phyloP scores from a whole-genome alignment of 805 yeast genomes.

The Pichia cabralensis region DNA sequence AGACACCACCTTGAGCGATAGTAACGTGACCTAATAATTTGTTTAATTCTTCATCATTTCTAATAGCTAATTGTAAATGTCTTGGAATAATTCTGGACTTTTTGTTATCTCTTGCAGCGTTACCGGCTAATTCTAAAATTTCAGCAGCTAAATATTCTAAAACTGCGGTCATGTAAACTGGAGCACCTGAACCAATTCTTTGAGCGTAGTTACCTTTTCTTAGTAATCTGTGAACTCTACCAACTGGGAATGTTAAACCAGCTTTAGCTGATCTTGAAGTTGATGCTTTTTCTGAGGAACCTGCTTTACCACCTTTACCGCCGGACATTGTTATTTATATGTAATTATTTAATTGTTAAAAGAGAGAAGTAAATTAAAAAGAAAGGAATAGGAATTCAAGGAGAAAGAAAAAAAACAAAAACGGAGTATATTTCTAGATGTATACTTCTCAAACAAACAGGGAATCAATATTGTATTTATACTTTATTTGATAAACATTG shows the following conservation, averaged over 20 bases:
- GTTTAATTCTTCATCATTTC: constrained; percentile 98
- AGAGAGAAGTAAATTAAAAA: background rate
- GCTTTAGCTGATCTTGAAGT: constrained; percentile 98
- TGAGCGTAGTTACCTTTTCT: constrained; percentile 98
- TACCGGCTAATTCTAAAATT: constrained; percentile 96
- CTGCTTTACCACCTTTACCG: constrained; percentile 90
- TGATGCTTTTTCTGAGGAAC: constrained; percentile 88
- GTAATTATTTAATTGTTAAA: constrained; percentile 1
- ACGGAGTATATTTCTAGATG: too few relatives aligned
- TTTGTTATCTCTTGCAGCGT: constrained; percentile 98
- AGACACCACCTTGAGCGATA: constrained; percentile 98
- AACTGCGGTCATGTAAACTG: constrained; percentile 94
- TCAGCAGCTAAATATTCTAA: constrained; percentile 96
- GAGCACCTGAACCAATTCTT: constrained; percentile 99
- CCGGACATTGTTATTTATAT: constrained; percentile 37
- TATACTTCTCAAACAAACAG: too few relatives aligned
- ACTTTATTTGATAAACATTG: too few relatives aligned
- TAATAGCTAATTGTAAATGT: constrained; percentile 96
- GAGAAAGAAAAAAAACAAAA: too few relatives aligned
- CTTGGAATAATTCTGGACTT: constrained; percentile 98
- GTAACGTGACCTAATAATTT: constrained; percentile 87
- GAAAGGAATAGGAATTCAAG: background rate
- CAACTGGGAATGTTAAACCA: constrained; percentile 98
- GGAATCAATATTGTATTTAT: too few relatives aligned
- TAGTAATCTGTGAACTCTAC: constrained; percentile 95